Percentiles rank a stretch among this genome's conserved stretches.
These are phyloP conservation scores for Selenicereus undatus DNA, from an alignment of 148 eudicot genomes.

Conservation along the genomic window DNA sequence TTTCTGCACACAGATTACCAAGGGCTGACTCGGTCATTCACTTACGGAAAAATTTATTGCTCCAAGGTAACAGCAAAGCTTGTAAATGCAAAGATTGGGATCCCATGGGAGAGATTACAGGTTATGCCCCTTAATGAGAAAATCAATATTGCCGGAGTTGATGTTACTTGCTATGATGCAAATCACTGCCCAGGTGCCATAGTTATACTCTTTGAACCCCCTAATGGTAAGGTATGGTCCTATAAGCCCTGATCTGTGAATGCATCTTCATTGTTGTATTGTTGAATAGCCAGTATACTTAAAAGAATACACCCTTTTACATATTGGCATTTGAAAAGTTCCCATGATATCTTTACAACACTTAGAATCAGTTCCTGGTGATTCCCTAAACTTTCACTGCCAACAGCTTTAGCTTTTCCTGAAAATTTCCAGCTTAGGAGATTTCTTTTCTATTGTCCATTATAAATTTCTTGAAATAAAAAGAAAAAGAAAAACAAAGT, in stretches of 20 bases:
- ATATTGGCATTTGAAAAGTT: background rate
- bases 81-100: constrained; percentile 74
- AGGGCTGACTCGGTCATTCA: constrained; percentile 82
- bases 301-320: background rate
- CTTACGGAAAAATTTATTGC: constrained; percentile 85
- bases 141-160: constrained; percentile 61
- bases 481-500: no score
- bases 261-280: background rate
- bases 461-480: background rate
- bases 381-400: background rate
- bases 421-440: background rate
- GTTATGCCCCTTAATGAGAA: constrained; percentile 76
- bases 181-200: constrained; percentile 96
- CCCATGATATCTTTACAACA: background rate
- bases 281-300: background rate
- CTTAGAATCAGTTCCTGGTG: no score
- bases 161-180: constrained; percentile 93
- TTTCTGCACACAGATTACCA: constrained; percentile 64
- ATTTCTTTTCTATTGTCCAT: background rate
- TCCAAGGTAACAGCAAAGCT: constrained; percentile 86
- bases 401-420: background rate
- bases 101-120: constrained; percentile 69
- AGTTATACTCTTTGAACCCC: constrained; percentile 81
- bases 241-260: background rate
- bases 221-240: constrained; percentile 76